These are phyloP conservation scores for Hanseniaspora lachancei DNA, from an alignment of 805 yeast species.

Conservation along the genomic window DNA sequence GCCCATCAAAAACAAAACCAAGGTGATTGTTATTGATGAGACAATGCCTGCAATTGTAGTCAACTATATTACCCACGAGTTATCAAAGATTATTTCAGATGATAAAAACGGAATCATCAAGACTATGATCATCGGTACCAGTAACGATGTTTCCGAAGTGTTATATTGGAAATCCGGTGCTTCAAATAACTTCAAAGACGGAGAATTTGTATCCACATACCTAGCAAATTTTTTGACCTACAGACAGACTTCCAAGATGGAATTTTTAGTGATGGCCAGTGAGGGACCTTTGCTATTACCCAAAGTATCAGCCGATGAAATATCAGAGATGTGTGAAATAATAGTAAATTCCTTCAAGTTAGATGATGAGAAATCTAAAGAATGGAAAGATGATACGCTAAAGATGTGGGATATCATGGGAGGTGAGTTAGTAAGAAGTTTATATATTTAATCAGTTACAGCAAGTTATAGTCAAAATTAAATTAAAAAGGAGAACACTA, in stretches of 20 bases:
- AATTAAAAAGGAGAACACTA: neutral
- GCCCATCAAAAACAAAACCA: constrained; percentile 6
- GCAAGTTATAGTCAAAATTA: no score
- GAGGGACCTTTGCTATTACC: constrained; percentile 55
- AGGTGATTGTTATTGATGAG: constrained; percentile 6
- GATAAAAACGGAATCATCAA: neutral
- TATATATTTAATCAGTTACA: neutral
- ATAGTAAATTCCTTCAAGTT: constrained; percentile 15
- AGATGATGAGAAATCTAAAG: neutral
- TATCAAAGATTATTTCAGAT: neutral
- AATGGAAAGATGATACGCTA: neutral
- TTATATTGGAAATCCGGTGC: neutral
- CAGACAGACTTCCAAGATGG: constrained; percentile 2
- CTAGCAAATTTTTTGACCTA: constrained; percentile 34
- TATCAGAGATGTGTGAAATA: constrained; percentile 22
- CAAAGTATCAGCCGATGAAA: constrained; percentile 29
- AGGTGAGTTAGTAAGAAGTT: constrained; percentile 11
- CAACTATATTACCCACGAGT: neutral
- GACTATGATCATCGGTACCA: neutral
- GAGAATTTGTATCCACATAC: constrained; percentile 49
- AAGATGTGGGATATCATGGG: constrained; percentile 12
- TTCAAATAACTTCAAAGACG: neutral
- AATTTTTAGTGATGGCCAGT: constrained; percentile 31
- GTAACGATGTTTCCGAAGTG: neutral
- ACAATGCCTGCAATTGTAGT: constrained; percentile 9